phyloP scores from a whole-genome alignment of 108 stramenopile genomes.

The Stephanodiscus minutulus region DNA sequence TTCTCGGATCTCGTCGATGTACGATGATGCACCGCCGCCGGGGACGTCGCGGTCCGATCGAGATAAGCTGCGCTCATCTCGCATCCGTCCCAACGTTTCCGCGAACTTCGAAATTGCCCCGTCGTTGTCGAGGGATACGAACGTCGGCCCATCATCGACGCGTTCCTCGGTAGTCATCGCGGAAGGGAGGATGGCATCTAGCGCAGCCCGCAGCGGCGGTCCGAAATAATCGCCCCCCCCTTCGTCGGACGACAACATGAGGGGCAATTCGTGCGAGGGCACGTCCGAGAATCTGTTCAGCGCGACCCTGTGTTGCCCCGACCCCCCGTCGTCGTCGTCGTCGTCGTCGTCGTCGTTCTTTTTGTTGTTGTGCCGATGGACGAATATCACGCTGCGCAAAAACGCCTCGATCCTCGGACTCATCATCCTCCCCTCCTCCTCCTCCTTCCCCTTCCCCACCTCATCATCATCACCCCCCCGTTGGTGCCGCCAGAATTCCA shows the following conservation, averaged over 20 bases:
- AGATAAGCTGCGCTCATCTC: not conserved
- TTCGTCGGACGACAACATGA: not conserved
- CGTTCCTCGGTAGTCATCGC: not conserved
- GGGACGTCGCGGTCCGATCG: not conserved
- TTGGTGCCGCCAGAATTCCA: constrained; percentile 2
- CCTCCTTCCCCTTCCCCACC: no score
- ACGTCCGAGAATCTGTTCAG: constrained; percentile 49
- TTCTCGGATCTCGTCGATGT: not conserved
- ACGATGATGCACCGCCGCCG: not conserved
- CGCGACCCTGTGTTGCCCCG: constrained; percentile 22
- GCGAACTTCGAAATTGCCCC: constrained; percentile 18
- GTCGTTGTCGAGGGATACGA: constrained; percentile 21
- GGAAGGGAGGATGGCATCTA: not conserved
- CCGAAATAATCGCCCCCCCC: not conserved
- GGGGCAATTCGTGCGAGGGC: constrained; percentile 26
- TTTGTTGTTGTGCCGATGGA: constrained; percentile 46
- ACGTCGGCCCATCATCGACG: constrained; percentile 11
- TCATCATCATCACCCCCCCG: no score
- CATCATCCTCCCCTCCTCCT: no score
- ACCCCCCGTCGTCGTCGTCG: not conserved
- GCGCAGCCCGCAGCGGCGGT: not conserved
- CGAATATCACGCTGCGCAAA: constrained; percentile 23
- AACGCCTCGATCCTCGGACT: constrained; percentile 34
- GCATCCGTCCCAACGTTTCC: constrained; percentile 8
- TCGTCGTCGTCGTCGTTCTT: not conserved